These are phyloP conservation scores for Hemileccinum impolitum DNA, from an alignment of 768 basidiomycete species.

Conservation along the genomic window DNA sequence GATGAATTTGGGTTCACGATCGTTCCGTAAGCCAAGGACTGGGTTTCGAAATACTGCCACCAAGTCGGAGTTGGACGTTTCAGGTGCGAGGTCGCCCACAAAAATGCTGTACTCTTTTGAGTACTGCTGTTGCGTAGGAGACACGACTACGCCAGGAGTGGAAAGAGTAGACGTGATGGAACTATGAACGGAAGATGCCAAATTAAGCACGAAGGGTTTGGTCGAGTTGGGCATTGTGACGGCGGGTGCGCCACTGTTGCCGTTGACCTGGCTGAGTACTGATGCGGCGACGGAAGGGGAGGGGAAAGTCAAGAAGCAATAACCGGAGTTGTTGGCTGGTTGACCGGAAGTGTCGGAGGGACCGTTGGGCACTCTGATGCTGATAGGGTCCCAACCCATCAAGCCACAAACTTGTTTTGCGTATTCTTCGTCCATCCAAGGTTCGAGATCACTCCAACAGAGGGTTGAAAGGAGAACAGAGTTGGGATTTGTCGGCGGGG, in stretches of 20 bases:
- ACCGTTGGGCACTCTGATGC: conserved; percentile 68
- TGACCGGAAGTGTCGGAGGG: conserved; percentile 56
- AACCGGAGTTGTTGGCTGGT: conserved; percentile 80
- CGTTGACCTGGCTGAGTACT: conserved; percentile 66
- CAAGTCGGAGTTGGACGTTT: conserved; percentile 93
- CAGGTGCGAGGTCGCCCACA: conserved; percentile 89
- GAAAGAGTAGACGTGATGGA: conserved; percentile 32
- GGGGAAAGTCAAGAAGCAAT: conserved; percentile 86
- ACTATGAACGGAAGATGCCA: conserved; percentile 53
- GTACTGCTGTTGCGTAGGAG: conserved; percentile 50
- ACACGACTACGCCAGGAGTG: conserved; percentile 25
- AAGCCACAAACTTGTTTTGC: conserved; percentile 81
- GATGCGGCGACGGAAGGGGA: conserved; percentile 64
- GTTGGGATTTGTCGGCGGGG: conserved; percentile 28
- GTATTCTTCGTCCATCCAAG: conserved; percentile 98
- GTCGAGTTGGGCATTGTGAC: conserved; percentile 83
- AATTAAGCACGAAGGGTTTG: conserved; percentile 78
- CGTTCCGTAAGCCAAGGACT: conserved; percentile 77
- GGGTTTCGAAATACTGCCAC: conserved; percentile 91
- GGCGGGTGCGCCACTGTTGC: conserved; percentile 37
- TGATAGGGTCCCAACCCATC: conserved; percentile 83
- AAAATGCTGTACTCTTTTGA: conserved; percentile 92
- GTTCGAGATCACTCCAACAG: conserved; percentile 86
- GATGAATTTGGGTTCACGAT: conserved; percentile 86
- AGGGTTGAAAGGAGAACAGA: conserved; percentile 54